phyloP scores from a whole-genome alignment of 257 asterid genomes.

The Handroanthus guayacan region DNA sequence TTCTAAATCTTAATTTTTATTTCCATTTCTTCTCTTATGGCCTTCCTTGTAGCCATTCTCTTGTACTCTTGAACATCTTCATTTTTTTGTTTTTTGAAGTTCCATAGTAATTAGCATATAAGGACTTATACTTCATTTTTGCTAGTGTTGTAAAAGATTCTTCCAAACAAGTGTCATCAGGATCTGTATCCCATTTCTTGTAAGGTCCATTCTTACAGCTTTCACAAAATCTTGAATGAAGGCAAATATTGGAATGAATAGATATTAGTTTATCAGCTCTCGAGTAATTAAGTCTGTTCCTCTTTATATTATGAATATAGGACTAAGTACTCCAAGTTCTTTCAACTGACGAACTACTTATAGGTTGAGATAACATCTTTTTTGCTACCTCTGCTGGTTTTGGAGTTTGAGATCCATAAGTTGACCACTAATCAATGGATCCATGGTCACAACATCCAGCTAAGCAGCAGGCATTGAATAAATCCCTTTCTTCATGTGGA shows the following conservation, averaged over 20 bases:
- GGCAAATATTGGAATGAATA: conserved; percentile 6
- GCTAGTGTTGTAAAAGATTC: background rate
- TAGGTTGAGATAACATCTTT: conserved; percentile 24
- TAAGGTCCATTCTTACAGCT: background rate
- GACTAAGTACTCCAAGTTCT: conserved; percentile 31
- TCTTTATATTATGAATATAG: background rate
- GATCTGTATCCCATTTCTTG: background rate
- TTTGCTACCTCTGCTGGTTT: background rate
- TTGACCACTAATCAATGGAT: conserved; percentile 7
- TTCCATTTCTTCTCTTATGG: no score
- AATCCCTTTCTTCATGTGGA: conserved; percentile 14
- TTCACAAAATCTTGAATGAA: background rate
- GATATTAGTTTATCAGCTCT: background rate
- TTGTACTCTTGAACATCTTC: background rate
- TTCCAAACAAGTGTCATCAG: background rate
- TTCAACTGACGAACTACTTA: conserved; percentile 10
- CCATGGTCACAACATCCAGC: conserved; percentile 6
- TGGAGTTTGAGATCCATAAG: conserved; percentile 30
- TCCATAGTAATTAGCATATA: background rate
- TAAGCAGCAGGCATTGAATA: background rate
- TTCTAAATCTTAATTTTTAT: no score
- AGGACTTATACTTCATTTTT: background rate
- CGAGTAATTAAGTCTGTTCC: background rate
- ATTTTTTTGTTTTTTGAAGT: background rate
- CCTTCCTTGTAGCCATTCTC: background rate